Evolutionary conservation across 345 rosid species (phyloP), one percentile per base, ranked within the genome.

Genomic region (Cardamine resedifolia): DNA sequence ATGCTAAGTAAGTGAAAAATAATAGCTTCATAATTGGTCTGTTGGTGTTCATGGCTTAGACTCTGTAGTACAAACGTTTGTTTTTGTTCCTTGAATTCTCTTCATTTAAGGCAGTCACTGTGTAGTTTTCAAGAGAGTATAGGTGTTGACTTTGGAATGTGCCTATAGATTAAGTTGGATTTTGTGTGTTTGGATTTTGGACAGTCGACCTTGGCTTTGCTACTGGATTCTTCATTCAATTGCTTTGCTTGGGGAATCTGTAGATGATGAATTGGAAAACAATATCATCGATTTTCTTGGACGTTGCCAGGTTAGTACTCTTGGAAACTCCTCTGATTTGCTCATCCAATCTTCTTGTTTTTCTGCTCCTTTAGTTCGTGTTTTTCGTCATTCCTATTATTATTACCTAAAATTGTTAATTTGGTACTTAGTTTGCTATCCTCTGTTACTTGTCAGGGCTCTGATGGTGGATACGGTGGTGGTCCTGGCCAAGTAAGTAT

Each of bases 401-500:
- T 28, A 10, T n/a, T 21, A 20, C 24, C 24, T 58, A 23, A 23
- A 45, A 6, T 10, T 47, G 3, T 48, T 51, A 31, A 31, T 30
- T 52, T 44, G 19, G 47, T 68, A 44, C 65, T 26, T 61, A 49
- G n/a, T 38, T 43, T 66, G 7, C 16, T 10, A 55, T 68, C 44
- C 45, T 67, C 38, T 10, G 5, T 65, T 28, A 7, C 28, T 20
- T 66, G 26, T 67, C 85, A 95, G 97, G 96, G 84, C 30, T 88
- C 90, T 21, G 70, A 83, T 80, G 97, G 99, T 68, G 99, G 99
- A 70, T 95, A 85, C 68, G 91, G 90, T 74, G 99, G 99, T 23
- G 99, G 99, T 72, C 99, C 99, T 80, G 93, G 96, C 71, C 99
- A 95, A 96, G 99, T 85, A 84, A 81, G 95, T 85, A 49, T 21